Evolutionary conservation across 192 early-diverging fungal species (phyloP).

Genomic region (Backusella morwellensis): DNA sequence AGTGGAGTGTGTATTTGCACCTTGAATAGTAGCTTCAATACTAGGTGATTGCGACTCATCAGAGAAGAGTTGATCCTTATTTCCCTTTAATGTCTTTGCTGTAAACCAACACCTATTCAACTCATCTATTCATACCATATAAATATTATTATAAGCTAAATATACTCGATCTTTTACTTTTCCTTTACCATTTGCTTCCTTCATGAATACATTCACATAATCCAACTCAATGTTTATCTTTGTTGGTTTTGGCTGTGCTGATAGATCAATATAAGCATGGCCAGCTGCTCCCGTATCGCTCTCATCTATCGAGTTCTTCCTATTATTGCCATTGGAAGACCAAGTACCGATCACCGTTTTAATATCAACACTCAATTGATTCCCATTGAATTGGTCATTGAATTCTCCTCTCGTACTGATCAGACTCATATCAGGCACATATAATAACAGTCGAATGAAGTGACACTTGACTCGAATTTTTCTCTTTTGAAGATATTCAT

Average conservation of each 20-base stretch:
- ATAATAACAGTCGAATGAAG: slow-evolving; percentile 25
- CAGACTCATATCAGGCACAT: slow-evolving; percentile 34
- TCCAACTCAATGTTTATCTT: slow-evolving; percentile 33
- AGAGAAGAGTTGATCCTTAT: slow-evolving; percentile 5
- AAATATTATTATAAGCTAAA: neutral
- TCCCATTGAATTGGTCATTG: slow-evolving; percentile 19
- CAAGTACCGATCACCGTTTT: slow-evolving; percentile 12
- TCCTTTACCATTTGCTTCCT: slow-evolving; percentile 21
- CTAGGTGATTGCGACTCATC: slow-evolving; percentile 31
- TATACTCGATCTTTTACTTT: neutral
- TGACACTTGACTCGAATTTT: slow-evolving; percentile 8
- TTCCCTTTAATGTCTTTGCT: slow-evolving; percentile 14
- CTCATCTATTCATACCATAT: slow-evolving; percentile 12
- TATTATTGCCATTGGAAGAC: neutral
- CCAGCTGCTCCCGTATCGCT: neutral
- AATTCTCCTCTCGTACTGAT: slow-evolving; percentile 21
- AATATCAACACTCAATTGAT: slow-evolving; percentile 29
- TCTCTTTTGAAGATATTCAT: neutral
- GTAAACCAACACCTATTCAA: slow-evolving; percentile 34
- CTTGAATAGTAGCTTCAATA: slow-evolving; percentile 41
- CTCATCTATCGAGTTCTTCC: neutral
- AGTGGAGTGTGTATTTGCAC: neutral
- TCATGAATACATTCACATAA: slow-evolving; percentile 26
- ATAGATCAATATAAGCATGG: neutral
- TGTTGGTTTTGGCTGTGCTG: neutral